Conservation (phyloP, 1,284 basidiomycete genomes). For the Ustilago nuda region DNA sequence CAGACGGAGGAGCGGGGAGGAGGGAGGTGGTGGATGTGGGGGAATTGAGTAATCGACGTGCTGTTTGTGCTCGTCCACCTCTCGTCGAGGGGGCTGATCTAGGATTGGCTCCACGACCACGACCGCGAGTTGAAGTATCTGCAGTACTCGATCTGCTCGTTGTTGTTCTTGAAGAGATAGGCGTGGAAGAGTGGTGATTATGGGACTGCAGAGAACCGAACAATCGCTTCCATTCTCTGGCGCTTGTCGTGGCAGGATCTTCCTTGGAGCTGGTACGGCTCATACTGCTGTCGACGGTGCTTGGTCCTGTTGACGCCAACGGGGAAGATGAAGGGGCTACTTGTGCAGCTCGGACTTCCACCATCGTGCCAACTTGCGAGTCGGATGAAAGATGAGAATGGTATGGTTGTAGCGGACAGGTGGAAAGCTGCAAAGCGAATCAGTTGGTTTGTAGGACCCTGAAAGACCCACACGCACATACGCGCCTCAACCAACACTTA, state of each 20-base stretch:
- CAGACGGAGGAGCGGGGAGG: constrained; percentile 8
- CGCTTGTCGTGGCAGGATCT: constrained; percentile 10
- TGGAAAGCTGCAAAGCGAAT: constrained; percentile 3
- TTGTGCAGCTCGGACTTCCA: constrained; percentile 7
- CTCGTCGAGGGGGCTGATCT: neutral
- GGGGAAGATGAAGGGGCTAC: neutral
- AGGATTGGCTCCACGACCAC: constrained; percentile 8
- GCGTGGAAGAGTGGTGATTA: neutral
- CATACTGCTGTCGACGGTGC: constrained; percentile 25
- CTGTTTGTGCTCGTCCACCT: constrained; percentile 4
- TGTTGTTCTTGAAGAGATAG: neutral
- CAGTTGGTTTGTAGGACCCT: constrained; percentile 20
- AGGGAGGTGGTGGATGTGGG: constrained; percentile 6
- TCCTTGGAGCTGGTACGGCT: constrained; percentile 20
- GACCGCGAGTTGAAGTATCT: neutral
- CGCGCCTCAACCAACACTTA: constrained; percentile 16
- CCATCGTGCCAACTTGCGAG: neutral
- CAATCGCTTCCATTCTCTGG: constrained; percentile 34
- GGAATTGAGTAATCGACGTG: constrained; percentile 13
- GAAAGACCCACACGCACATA: constrained; percentile 6
- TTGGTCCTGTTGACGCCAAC: constrained; percentile 7
- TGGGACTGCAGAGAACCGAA: constrained; percentile 25
- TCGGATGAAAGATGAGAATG: neutral
- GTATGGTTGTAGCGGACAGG: neutral
- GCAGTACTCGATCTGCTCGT: neutral